Base-by-base conservation (phyloP, 1,284 basidiomycete genomes). In the Pseudozyma tsukubaensis region DNA sequence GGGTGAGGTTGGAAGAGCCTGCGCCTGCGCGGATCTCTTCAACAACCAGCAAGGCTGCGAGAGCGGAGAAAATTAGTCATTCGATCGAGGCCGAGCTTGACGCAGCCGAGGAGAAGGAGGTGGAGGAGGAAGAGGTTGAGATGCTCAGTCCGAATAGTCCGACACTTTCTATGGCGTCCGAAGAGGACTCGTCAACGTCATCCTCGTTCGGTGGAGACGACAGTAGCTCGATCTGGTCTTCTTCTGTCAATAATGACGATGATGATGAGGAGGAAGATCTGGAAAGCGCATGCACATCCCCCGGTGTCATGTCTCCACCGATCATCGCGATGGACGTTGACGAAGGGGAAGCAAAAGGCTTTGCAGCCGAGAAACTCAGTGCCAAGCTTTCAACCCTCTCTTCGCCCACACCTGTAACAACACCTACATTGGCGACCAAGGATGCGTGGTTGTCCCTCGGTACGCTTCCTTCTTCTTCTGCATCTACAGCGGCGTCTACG, bases 141-240 rank as follows among this genome's bases (percentile, higher is more conserved):
- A 44, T 50, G n/a, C 12, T 11, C 24, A 68, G 65, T 39, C 68
- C 68, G 4, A 34, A 42, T 1, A 65, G 61, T 32, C 71, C 71
- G 4, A 61, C 71, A 1, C 36, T 73, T 2, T 68, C 65, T 0
- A 9, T 61, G 3, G 54, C 47, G 24, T 29, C 24, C 24, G 24
- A 18, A 50, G 44, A 44, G 69, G 66, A 35, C 65, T 55, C n/a
- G 69, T 68, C 21, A 61, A 63, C 11, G 19, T 42, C 49, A 8
- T 44, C 57, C n/a, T 68, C 64, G 3, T 5, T 72, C 1, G 56
- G 70, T 45, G 19, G 42, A 18, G 71, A 73, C 42, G 71, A 73
- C 24, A 36, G 60, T 4, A 68, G 51, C 48, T 73, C 71, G 18
- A 21, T 73, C 6, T 73, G 71, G 71, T 73, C 71, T 29, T 29